Conservation (phyloP, 805 yeast genomes). For the Yarrowia sp. region DNA sequence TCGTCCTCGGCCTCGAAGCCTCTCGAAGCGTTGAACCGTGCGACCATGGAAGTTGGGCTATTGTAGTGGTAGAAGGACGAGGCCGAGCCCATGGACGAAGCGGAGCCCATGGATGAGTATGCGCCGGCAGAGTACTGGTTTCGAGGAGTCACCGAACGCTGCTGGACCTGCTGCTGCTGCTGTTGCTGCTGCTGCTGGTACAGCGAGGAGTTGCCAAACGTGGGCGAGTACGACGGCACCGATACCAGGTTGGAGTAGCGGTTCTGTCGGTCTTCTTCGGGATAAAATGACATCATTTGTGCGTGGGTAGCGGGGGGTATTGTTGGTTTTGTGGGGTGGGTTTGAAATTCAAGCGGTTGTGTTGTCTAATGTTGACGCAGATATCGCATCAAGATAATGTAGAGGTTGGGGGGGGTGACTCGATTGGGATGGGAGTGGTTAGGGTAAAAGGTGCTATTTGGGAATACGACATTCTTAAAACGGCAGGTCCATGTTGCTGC, state of each 20-base stretch:
- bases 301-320: not conserved
- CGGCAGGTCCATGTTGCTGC: conserved; percentile 18
- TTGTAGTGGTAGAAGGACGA: conserved; percentile 16
- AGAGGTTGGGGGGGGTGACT: conserved; percentile 21
- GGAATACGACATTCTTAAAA: conserved; percentile 23
- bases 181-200: conserved; percentile 26
- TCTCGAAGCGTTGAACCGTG: conserved; percentile 55
- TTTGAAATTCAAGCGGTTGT: not conserved
- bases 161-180: conserved; percentile 21
- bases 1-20: conserved; percentile 73
- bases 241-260: conserved; percentile 22
- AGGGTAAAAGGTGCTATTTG: not conserved
- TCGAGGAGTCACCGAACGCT: conserved; percentile 18
- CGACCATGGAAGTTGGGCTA: not conserved
- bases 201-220: conserved; percentile 14
- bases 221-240: conserved; percentile 16
- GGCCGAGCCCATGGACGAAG: conserved; percentile 19
- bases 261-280: conserved; percentile 24
- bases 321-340: not conserved
- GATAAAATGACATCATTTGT: conserved; percentile 20
- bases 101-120: conserved; percentile 20
- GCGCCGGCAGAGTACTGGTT: conserved; percentile 22
- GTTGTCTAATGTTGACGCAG: conserved; percentile 15
- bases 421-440: not conserved
- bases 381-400: conserved; percentile 23